Percentiles rank a stretch among this genome's conserved stretches.
Conservation (phyloP, 176 grass and related monocot species). For the Aegilops speltoides region DNA sequence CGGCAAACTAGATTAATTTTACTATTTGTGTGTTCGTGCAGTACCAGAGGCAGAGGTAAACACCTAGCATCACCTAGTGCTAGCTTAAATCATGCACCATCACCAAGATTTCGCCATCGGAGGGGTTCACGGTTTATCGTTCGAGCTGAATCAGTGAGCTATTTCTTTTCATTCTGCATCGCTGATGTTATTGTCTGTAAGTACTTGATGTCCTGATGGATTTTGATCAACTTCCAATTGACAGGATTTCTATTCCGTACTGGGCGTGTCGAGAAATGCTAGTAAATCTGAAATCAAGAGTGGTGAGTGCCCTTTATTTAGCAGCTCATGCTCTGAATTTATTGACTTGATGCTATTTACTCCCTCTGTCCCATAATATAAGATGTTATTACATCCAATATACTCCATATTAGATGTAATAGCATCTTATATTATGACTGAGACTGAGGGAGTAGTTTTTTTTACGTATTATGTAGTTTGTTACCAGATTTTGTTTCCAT, state of each 20-base stretch:
- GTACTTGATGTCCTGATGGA: conserved; percentile 12
- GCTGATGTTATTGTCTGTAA: background rate
- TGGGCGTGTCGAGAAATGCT: conserved; percentile 94
- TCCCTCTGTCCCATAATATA: background rate
- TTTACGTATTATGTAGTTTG: background rate
- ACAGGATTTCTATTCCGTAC: conserved; percentile 92
- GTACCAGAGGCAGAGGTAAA: conserved; percentile 47
- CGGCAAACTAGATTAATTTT: background rate
- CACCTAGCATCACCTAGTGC: conserved; percentile 48
- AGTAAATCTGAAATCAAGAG: conserved; percentile 99
- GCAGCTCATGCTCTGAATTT: background rate
- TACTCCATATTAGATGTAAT: too few species aligned
- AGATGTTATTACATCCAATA: too few species aligned
- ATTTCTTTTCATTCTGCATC: conserved; percentile 12
- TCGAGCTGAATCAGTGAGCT: conserved; percentile 82
- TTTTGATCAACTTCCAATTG: conserved; percentile 33
- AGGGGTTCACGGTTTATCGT: conserved; percentile 78
- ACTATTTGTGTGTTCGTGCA: conserved; percentile 42
- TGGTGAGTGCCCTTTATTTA: conserved; percentile 52
- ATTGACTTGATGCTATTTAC: background rate
- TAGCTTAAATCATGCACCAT: conserved; percentile 53
- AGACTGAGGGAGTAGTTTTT: too few species aligned
- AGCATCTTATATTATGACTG: too few species aligned
- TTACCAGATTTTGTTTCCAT: background rate
- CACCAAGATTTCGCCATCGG: conserved; percentile 36